Conservation (phyloP, 352 stramenopile species). For the Phytophthora quininea region DNA sequence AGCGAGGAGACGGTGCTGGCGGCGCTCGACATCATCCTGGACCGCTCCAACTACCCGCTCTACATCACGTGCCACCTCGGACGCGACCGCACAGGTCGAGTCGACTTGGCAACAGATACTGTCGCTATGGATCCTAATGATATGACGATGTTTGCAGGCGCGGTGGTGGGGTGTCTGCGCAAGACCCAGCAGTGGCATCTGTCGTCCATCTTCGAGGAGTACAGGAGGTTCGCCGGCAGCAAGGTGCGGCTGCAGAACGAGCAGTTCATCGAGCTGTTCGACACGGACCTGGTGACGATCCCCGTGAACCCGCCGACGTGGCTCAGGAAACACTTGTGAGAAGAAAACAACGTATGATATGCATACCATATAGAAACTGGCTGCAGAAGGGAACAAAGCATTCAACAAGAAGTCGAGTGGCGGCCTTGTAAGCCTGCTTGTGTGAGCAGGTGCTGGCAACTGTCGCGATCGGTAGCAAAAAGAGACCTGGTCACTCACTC, state of each 20-base stretch:
- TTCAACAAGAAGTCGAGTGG: conserved; percentile 11
- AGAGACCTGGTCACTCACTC: too few relatives aligned
- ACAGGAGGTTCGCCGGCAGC: conserved; percentile 88
- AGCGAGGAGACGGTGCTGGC: conserved; percentile 91
- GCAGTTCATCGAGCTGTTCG: conserved; percentile 95
- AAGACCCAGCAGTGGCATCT: conserved; percentile 94
- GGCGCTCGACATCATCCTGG: conserved; percentile 89
- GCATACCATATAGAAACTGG: conserved; percentile 8
- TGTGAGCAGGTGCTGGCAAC: too few relatives aligned
- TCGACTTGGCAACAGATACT: background rate
- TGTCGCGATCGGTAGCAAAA: background rate
- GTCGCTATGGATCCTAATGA: conserved; percentile 1
- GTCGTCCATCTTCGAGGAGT: conserved; percentile 94
- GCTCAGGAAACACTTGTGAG: conserved; percentile 63
- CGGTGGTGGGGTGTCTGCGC: conserved; percentile 89
- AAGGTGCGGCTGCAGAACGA: conserved; percentile 93
- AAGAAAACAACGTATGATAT: background rate
- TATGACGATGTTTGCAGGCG: conserved; percentile 36
- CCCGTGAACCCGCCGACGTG: conserved; percentile 76
- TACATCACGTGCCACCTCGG: conserved; percentile 92
- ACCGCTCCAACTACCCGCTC: conserved; percentile 90
- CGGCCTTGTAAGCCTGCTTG: too few relatives aligned
- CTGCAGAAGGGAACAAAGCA: conserved; percentile 1
- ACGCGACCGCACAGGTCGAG: conserved; percentile 85
- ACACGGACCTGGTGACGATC: conserved; percentile 92